Evolutionary conservation across 257 asterid genomes (phyloP).

Genomic region (Anisodus tanguticus): DNA sequence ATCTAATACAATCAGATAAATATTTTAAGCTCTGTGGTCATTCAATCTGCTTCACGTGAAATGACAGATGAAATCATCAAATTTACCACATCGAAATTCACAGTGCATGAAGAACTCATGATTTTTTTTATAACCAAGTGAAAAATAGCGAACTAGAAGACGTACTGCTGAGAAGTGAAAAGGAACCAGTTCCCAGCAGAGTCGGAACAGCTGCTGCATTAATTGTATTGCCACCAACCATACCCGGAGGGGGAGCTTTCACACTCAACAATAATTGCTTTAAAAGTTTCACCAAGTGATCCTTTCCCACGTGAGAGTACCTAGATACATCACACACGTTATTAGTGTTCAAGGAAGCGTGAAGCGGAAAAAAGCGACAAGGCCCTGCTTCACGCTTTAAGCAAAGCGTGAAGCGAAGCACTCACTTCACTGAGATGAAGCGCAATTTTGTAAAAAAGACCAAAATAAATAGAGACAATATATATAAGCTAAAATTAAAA

Average conservation of each 20-base stretch:
- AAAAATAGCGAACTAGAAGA: conserved; percentile 32
- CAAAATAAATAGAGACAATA: too few relatives aligned
- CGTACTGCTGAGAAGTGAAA: conserved; percentile 81
- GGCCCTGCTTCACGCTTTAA: too few relatives aligned
- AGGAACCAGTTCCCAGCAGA: conserved; percentile 82
- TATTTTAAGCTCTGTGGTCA: background rate
- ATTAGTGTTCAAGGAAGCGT: background rate
- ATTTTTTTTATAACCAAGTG: conserved; percentile 25
- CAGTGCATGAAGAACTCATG: conserved; percentile 12
- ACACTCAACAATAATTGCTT: conserved; percentile 73
- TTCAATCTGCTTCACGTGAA: conserved; percentile 8
- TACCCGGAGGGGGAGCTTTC: conserved; percentile 55
- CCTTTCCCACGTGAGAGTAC: conserved; percentile 83
- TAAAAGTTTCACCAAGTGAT: conserved; percentile 94
- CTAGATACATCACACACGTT: conserved; percentile 44
- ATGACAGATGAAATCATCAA: background rate
- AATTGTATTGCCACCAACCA: conserved; percentile 52
- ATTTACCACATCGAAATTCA: background rate
- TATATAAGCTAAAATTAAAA: too few relatives aligned
- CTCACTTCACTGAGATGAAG: too few relatives aligned
- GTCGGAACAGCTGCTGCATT: conserved; percentile 94
- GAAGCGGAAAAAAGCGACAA: too few relatives aligned
- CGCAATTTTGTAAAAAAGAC: too few relatives aligned
- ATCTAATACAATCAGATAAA: conserved; percentile 3
- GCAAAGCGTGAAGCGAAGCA: too few relatives aligned